phyloP scores from a whole-genome alignment of 441 rosid species.

The Gossypium armourianum region DNA sequence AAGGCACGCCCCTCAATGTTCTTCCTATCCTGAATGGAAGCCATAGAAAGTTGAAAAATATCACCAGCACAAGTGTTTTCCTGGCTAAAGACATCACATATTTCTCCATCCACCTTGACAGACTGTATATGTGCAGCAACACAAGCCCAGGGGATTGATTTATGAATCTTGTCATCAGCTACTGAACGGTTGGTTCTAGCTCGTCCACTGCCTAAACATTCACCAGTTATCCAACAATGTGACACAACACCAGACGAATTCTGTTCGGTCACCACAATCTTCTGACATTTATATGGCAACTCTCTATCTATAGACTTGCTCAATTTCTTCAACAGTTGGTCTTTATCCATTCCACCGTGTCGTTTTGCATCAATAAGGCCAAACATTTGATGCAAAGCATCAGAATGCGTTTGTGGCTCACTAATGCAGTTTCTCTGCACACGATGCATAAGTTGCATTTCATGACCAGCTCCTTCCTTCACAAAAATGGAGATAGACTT shows the following conservation, averaged over 20 bases:
- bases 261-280: conserved; percentile 75
- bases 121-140: conserved; percentile 81
- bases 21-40: conserved; percentile 38
- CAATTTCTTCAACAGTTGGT: conserved; percentile 59
- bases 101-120: conserved; percentile 37
- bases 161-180: conserved; percentile 45
- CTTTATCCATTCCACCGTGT: conserved; percentile 64
- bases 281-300: conserved; percentile 62
- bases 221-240: conserved; percentile 90
- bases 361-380: conserved; percentile 47
- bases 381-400: conserved; percentile 42
- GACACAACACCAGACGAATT: conserved; percentile 44
- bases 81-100: conserved; percentile 22
- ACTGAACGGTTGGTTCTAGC: conserved; percentile 31
- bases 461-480: conserved; percentile 71
- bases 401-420: conserved; percentile 47
- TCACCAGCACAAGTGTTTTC: conserved; percentile 31
- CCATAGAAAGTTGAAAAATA: conserved; percentile 42
- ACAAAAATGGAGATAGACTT: conserved; percentile 62
- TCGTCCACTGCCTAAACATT: conserved; percentile 57
- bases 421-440: conserved; percentile 47
- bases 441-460: conserved; percentile 75
- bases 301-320: conserved; percentile 49
- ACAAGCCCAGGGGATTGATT: conserved; percentile 89
- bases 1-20: conserved; percentile 87